phyloP scores from a whole-genome alignment of 2,329 filamentous ascomycete genomes.

The Domatiomyces catenatus region DNA sequence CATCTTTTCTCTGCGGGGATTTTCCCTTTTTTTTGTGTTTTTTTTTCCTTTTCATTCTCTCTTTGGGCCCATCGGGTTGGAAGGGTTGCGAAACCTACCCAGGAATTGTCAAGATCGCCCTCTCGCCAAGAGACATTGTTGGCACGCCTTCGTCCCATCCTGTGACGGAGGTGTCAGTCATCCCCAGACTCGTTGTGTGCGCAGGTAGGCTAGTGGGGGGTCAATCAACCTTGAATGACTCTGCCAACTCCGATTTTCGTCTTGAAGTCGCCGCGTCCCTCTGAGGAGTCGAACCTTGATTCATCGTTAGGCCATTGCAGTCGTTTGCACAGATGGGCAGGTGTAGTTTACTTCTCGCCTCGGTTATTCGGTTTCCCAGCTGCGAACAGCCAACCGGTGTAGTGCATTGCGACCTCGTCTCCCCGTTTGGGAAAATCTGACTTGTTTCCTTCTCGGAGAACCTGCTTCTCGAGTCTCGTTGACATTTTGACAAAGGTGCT shows the following conservation, averaged over 20 bases:
- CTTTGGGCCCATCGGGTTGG: neutral
- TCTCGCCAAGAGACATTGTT: slow-evolving; percentile 82
- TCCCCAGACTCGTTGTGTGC: neutral
- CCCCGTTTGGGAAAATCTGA: slow-evolving; percentile 46
- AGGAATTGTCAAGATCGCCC: slow-evolving; percentile 67
- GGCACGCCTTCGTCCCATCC: slow-evolving; percentile 76
- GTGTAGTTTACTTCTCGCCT: slow-evolving; percentile 50
- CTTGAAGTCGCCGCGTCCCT: slow-evolving; percentile 59
- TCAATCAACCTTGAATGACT: slow-evolving; percentile 63
- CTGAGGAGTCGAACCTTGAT: slow-evolving; percentile 73
- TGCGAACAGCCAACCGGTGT: slow-evolving; percentile 77
- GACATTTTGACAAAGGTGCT: slow-evolving; percentile 29
- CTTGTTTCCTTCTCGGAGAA: slow-evolving; percentile 45
- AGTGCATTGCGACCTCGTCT: slow-evolving; percentile 72
- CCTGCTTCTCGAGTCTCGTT: slow-evolving; percentile 36
- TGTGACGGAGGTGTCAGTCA: slow-evolving; percentile 25
- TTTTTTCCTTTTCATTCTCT: neutral
- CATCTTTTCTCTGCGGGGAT: neutral
- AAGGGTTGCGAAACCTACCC: slow-evolving; percentile 36
- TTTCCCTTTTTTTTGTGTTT: neutral
- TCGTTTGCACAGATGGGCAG: neutral
- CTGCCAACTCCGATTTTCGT: slow-evolving; percentile 65
- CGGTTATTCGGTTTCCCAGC: slow-evolving; percentile 42
- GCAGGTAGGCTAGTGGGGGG: neutral
- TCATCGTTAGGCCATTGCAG: neutral